Conservation (phyloP, 495 filamentous ascomycete species). For the Daldinia caldariorum region DNA sequence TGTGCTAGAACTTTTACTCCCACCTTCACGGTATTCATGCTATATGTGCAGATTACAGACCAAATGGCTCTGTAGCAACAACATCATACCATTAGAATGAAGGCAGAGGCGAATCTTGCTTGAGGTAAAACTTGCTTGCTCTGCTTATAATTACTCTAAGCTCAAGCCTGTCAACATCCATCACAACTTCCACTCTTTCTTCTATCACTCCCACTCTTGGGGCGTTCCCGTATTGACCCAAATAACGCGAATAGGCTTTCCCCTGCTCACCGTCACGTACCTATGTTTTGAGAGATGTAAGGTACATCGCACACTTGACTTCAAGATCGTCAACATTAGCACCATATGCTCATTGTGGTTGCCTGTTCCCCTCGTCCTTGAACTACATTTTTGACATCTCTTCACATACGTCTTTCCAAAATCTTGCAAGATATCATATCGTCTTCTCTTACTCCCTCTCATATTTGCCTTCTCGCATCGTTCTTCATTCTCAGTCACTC, state of each 20-base stretch:
- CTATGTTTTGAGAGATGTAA: not conserved
- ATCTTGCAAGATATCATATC: not conserved
- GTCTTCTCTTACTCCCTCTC: not conserved
- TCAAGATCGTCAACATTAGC: not conserved
- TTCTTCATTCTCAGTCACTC: not conserved
- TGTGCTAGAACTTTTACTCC: not conserved
- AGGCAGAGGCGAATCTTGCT: not conserved
- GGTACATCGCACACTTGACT: not conserved
- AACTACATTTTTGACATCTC: not conserved
- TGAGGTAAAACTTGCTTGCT: not conserved
- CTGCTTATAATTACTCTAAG: not conserved
- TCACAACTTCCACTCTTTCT: not conserved
- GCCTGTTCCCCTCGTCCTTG: not conserved
- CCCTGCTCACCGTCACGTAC: not conserved
- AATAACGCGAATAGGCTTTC: not conserved
- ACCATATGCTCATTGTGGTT: not conserved
- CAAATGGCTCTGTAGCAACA: not conserved
- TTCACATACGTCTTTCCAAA: not conserved
- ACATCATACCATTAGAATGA: not conserved
- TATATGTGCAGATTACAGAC: not conserved
- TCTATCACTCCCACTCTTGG: not conserved
- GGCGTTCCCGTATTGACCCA: not conserved
- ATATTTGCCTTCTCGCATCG: not conserved
- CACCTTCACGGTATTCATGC: not conserved
- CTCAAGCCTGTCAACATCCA: not conserved